Evolutionary conservation across 345 rosid species (phyloP).

Genomic region (Carallia brachiata): DNA sequence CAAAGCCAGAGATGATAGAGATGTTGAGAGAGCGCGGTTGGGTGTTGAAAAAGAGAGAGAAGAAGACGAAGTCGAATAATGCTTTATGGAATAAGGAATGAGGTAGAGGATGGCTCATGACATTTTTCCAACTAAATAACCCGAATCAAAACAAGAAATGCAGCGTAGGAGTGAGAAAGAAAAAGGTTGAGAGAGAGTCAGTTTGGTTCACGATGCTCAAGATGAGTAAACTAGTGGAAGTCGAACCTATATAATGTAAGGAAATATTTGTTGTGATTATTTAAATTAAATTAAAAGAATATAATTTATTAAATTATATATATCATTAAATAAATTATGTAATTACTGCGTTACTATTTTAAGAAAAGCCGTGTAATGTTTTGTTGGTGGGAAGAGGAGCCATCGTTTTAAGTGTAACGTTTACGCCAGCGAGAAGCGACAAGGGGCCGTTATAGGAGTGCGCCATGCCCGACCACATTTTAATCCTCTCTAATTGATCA

Average conservation of each 20-base stretch:
- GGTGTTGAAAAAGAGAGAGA: background rate
- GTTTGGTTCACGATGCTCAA: slow-evolving; percentile 18
- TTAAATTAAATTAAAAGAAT: no score
- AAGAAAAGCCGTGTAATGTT: no score
- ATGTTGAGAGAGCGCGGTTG: slow-evolving; percentile 10
- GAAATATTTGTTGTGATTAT: no score
- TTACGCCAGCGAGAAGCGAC: slow-evolving; percentile 15
- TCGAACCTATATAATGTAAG: no score
- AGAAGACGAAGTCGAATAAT: slow-evolving; percentile 33
- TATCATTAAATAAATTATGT: no score
- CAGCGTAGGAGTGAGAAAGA: slow-evolving; percentile 45
- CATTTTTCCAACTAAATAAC: slow-evolving; percentile 8
- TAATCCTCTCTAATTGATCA: no score
- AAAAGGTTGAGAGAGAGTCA: slow-evolving; percentile 1
- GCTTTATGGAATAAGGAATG: slow-evolving; percentile 24
- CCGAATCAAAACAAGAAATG: slow-evolving; percentile 54
- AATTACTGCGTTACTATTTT: no score
- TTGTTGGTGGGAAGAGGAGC: background rate
- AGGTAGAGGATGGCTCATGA: background rate
- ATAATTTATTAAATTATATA: no score
- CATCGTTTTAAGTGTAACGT: background rate
- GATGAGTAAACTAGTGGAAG: slow-evolving; percentile 7
- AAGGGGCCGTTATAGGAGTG: slow-evolving; percentile 13
- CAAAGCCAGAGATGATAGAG: slow-evolving; percentile 23
- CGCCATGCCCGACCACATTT: slow-evolving; percentile 5